These are phyloP conservation scores for Annulohypoxylon nitens DNA, from an alignment of 495 filamentous ascomycete species.

Conservation along the genomic window DNA sequence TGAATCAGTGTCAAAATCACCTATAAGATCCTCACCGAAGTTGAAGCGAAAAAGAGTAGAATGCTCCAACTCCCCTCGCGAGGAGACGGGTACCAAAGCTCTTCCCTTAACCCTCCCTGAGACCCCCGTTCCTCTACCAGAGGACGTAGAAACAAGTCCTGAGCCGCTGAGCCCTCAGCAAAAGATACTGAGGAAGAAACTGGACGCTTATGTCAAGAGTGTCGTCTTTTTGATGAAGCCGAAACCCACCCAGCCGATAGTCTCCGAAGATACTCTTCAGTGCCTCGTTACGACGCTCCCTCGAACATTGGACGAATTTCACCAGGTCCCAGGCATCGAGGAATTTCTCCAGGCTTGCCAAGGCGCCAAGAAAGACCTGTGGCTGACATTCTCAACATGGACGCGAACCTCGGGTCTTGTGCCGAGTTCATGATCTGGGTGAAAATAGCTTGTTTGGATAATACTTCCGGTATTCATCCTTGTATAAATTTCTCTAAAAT, in stretches of 20 bases:
- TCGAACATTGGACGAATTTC: constrained; percentile 23
- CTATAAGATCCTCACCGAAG: neutral
- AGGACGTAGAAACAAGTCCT: neutral
- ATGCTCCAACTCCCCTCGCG: neutral
- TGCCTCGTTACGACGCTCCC: constrained; percentile 13
- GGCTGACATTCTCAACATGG: constrained; percentile 16
- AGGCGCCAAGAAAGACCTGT: constrained; percentile 5
- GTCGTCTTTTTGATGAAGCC: constrained; percentile 5
- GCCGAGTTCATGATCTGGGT: neutral
- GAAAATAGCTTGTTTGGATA: neutral
- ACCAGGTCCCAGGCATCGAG: constrained; percentile 15
- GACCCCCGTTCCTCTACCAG: neutral
- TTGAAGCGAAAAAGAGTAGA: constrained; percentile 12
- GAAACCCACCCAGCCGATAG: constrained; percentile 14
- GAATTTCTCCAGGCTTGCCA: constrained; percentile 8
- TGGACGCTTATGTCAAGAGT: constrained; percentile 14
- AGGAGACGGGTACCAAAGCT: neutral
- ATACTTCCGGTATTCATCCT: neutral
- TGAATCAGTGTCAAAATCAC: constrained; percentile 64
- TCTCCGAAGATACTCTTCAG: constrained; percentile 18
- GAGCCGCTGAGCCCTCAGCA: neutral
- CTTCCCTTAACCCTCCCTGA: neutral
- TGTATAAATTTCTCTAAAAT: neutral
- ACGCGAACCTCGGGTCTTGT: neutral
- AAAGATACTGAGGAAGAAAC: constrained; percentile 3